Percentiles rank a stretch among this genome's conserved stretches.
Conservation (phyloP, 768 basidiomycete genomes). For the Lepiota brunneoincarnata region DNA sequence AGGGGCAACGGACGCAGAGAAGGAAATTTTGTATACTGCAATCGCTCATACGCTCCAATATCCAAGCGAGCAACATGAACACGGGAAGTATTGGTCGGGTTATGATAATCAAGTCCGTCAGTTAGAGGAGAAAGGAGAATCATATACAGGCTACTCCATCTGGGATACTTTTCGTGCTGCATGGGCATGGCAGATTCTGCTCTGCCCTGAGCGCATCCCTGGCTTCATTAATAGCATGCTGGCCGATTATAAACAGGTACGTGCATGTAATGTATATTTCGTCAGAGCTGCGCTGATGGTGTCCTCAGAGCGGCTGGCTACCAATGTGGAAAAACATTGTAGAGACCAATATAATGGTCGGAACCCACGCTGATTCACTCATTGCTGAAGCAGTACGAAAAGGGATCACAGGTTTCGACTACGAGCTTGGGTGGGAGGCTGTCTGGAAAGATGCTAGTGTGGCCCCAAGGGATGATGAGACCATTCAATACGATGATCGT, state of each 20-base stretch:
- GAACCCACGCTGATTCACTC: conserved; percentile 77
- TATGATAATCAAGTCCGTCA: conserved; percentile 66
- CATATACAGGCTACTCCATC: conserved; percentile 79
- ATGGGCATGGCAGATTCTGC: conserved; percentile 77
- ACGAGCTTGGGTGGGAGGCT: conserved; percentile 65
- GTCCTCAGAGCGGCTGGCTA: conserved; percentile 65
- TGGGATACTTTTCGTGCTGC: conserved; percentile 80
- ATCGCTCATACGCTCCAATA: conserved; percentile 70
- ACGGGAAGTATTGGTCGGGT: conserved; percentile 69
- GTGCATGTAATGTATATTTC: conserved; percentile 15
- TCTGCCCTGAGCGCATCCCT: conserved; percentile 74
- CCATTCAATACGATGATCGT: conserved; percentile 62
- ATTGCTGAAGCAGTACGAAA: conserved; percentile 71
- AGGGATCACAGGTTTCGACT: conserved; percentile 61
- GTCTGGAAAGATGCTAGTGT: conserved; percentile 73
- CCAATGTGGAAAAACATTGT: conserved; percentile 92
- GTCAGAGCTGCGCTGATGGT: not conserved
- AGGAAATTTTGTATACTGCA: conserved; percentile 55
- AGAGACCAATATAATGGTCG: conserved; percentile 87
- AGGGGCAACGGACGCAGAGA: conserved; percentile 35
- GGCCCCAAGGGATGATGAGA: conserved; percentile 55
- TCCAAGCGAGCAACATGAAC: conserved; percentile 73
- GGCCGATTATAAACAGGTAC: conserved; percentile 68
- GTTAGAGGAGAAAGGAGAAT: conserved; percentile 40
- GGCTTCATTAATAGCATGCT: conserved; percentile 81